Base-by-base conservation (phyloP, 176 grass and related monocot genomes). In the Oryza nivara region DNA sequence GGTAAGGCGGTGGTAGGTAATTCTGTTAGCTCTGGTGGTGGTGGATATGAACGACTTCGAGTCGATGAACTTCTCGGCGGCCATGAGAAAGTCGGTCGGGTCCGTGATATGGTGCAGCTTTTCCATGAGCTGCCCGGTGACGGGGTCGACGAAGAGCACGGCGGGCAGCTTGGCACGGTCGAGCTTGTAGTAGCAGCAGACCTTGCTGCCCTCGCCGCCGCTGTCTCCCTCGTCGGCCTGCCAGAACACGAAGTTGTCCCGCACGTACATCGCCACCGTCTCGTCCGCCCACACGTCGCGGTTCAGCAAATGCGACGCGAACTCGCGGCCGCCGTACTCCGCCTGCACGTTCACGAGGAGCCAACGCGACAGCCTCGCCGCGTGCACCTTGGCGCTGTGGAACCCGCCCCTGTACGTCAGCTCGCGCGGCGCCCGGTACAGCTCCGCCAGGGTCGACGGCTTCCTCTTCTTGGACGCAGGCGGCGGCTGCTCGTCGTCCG, bases 81-180 rank as follows among this genome's bases (percentile, higher is more conserved):
- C 36, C 14, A 11, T 3, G 11, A 82, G 9, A 34, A 82, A 82
- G 14, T 82, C 80, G 51, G 60, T 63, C 26, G 63, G n/a, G 2
- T 82, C 80, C 14, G 12, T 45, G 35, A 68, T 51, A 26, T 20
- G 36, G 4, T 72, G 61, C 20, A 65, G n/a, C 80, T 1, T 43
- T 22, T 60, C 48, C 14, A 82, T 19, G 80, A 36, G 68, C 80
- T 72, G 51, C 2, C 68, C 80, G 22, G 80, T 82, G 51, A 82
- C 68, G 1, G 68, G 80, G 51, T 82, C 80, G 5, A 82, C 51
- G 51, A 82, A 35, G 67, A 82, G 4, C 7, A 72, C 80, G 35
- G 38, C 80, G 51, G 80, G 80, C 1, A 82, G 13, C 51, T 3
- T 4, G 14, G 58, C 68, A 0, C 6, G 36, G 3, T 51, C 49